Base-by-base conservation (phyloP, 768 basidiomycete species). In the Rickenella mellea region DNA sequence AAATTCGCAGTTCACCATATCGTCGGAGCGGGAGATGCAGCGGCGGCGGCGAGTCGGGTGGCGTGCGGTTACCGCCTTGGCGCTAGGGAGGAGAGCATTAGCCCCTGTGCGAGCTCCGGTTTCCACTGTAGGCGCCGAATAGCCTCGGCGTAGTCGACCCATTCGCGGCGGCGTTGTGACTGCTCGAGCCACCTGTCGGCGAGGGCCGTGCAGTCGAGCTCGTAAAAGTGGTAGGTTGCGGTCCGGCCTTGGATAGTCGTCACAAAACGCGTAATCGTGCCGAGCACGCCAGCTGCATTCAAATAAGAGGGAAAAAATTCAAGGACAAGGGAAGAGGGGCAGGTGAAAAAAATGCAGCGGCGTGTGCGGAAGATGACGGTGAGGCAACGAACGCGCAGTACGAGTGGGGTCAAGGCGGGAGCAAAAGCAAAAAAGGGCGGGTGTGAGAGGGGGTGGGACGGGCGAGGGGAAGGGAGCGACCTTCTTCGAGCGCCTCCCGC, bases 401-500 rank as follows among this genome's bases (percentile, higher is more conserved):
- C 17, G 35, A 29, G 40, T 28, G n/a, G n/a, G n/a, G n/a, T n/a
- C n/a, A 38, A 41, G 19, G n/a, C 26, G 48, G 27, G 45, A 48
- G 30, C 42, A 49, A 44, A 44, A 27, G n/a, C 39, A 28, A 41
- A 38, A 28, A 26, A 36, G 40, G 28, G 39, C 25, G n/a, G n/a
- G n/a, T n/a, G 43, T 42, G 31, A 78, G 78, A 76, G 72, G 64
- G 67, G 73, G 73, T 69, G 71, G 69, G 74, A 81, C 75, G 72
- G 68, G 73, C 63, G 79, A 69, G 78, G 71, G 78, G 74, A 81
- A 76, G 69, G 78, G 77, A 79, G 78, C 78, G 84, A 91, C 88
- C 88, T 90, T 91, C 88, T 85, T 91, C 88, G 63, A 83, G 71
- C 67, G 88, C 88, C 78, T 91, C 88, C 63, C 88, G 76, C 56